phyloP scores from a whole-genome alignment of 2,329 filamentous ascomycete species.

The Colletotrichum incanum region DNA sequence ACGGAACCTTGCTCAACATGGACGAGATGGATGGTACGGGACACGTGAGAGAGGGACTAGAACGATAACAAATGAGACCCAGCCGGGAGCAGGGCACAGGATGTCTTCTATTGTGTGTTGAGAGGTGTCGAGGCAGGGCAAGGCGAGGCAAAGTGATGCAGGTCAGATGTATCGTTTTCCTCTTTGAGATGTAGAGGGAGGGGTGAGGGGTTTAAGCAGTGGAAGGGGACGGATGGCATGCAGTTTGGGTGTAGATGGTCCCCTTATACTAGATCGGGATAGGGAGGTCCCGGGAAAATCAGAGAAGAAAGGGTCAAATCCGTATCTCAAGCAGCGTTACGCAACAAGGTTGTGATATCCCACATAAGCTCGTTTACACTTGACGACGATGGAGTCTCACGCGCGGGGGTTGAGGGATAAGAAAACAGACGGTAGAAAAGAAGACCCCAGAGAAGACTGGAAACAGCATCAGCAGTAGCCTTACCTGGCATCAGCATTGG shows the following conservation, averaged over 20 bases:
- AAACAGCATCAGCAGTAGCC: conserved; percentile 10
- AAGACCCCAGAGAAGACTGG: conserved; percentile 21
- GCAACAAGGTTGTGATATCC: background rate
- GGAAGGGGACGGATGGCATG: conserved; percentile 33
- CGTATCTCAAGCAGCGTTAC: background rate
- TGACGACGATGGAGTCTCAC: conserved; percentile 2
- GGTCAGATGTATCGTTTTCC: conserved; percentile 39
- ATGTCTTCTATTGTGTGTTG: conserved; percentile 2
- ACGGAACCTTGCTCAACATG: conserved; percentile 19
- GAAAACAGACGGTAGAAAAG: background rate
- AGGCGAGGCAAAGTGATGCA: conserved; percentile 34
- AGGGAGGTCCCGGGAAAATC: conserved; percentile 16
- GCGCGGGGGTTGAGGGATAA: background rate
- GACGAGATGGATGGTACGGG: conserved; percentile 12
- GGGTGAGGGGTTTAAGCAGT: conserved; percentile 31
- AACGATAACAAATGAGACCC: conserved; percentile 17
- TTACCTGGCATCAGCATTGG: conserved; percentile 2
- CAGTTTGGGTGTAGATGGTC: conserved; percentile 25
- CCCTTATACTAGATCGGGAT: conserved; percentile 41
- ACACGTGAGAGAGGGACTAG: conserved; percentile 33
- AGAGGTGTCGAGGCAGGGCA: conserved; percentile 20
- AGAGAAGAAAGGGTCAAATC: background rate
- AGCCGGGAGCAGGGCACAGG: conserved; percentile 21
- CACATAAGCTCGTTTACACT: conserved; percentile 1
- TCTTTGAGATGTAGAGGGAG: conserved; percentile 35